These are phyloP conservation scores for Pseudohalonectria lignicola DNA, from an alignment of 2,329 filamentous ascomycete genomes.

Conservation along the genomic window DNA sequence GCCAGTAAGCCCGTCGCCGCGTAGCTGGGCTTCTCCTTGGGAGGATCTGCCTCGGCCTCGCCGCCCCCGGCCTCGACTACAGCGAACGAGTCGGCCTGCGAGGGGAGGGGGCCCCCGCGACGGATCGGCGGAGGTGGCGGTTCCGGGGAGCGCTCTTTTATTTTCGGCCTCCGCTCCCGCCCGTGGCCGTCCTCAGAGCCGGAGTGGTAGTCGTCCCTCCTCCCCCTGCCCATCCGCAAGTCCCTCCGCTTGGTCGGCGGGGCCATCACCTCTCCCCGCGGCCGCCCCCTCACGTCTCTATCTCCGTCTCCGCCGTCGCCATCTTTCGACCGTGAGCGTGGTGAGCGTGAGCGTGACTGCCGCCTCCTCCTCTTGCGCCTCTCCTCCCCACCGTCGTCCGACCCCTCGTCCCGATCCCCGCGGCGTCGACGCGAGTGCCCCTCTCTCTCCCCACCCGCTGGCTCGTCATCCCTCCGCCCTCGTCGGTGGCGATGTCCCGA, in stretches of 20 bases:
- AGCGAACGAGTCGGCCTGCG: constrained; percentile 49
- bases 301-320: too few species aligned
- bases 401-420: too few species aligned
- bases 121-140: constrained; percentile 9
- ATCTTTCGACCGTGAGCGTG: constrained; percentile 3
- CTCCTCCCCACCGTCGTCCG: neutral
- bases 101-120: constrained; percentile 42
- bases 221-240: neutral
- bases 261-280: too few species aligned
- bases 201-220: neutral
- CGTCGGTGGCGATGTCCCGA: too few species aligned
- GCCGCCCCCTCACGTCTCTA: too few species aligned
- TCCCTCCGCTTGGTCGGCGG: too few species aligned
- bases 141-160: too few species aligned
- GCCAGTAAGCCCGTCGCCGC: constrained; percentile 71
- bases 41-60: constrained; percentile 30
- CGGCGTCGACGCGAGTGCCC: neutral
- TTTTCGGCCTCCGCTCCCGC: too few species aligned
- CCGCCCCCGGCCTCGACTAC: constrained; percentile 29
- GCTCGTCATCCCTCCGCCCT: too few species aligned
- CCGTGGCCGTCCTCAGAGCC: neutral
- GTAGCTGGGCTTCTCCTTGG: constrained; percentile 82
- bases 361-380: constrained; percentile 1
- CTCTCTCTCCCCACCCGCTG: too few species aligned
- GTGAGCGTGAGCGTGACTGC: too few species aligned